phyloP scores from a whole-genome alignment of 2,329 filamentous ascomycete species.

The Colletotrichum trifolii region DNA sequence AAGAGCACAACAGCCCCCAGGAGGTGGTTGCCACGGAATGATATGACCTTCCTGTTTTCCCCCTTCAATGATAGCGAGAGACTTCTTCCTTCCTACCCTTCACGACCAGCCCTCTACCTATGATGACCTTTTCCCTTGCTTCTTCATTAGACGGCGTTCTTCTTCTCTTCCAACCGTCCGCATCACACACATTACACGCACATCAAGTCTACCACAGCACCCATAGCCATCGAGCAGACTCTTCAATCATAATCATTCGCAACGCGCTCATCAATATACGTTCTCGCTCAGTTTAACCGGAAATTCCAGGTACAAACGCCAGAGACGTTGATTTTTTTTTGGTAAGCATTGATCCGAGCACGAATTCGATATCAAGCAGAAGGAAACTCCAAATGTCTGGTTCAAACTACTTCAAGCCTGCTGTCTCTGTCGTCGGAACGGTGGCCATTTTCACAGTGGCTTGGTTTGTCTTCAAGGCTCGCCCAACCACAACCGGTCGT shows the following conservation, averaged over 20 bases:
- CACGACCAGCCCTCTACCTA: slow-evolving; percentile 10
- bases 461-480: too few relatives aligned
- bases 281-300: too few relatives aligned
- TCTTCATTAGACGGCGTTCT: too few relatives aligned
- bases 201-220: neutral
- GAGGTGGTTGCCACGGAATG: slow-evolving; percentile 29
- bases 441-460: too few relatives aligned
- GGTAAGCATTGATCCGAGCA: too few relatives aligned
- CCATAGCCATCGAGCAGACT: slow-evolving; percentile 9
- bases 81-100: slow-evolving; percentile 28
- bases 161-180: neutral
- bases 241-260: slow-evolving; percentile 20
- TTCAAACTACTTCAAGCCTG: too few relatives aligned
- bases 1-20: slow-evolving; percentile 30
- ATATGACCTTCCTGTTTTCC: neutral
- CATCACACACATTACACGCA: too few relatives aligned
- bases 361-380: too few relatives aligned
- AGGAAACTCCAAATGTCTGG: too few relatives aligned
- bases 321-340: neutral
- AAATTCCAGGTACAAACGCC: slow-evolving; percentile 3
- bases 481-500: too few relatives aligned
- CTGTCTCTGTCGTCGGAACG: too few relatives aligned
- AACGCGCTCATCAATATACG: too few relatives aligned
- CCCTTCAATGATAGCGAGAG: slow-evolving; percentile 22
- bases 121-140: neutral